Evolutionary conservation across 441 rosid species (phyloP).

Genomic region (Adansonia gregorii): DNA sequence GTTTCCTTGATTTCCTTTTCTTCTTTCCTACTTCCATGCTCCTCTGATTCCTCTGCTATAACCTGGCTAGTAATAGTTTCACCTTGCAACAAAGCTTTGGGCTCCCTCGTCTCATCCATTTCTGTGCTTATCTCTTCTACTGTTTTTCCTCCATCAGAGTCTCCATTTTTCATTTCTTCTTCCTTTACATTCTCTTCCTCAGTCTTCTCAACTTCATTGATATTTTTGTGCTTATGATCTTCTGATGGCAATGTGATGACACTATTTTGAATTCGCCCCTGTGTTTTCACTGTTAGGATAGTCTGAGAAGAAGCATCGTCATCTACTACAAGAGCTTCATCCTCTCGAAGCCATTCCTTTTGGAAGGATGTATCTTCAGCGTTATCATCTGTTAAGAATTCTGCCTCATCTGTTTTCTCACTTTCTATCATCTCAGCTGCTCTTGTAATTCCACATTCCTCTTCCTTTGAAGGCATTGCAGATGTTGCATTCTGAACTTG

Average conservation of each 20-base stretch:
- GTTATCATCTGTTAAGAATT: constrained; percentile 31
- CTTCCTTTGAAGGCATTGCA: constrained; percentile 3
- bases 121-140: not conserved
- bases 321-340: constrained; percentile 22
- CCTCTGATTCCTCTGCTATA: constrained; percentile 12
- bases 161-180: constrained; percentile 13
- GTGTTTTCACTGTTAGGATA: constrained; percentile 16
- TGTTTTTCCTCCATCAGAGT: constrained; percentile 19
- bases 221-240: not conserved
- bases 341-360: constrained; percentile 31
- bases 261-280: constrained; percentile 8
- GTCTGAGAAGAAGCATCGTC: constrained; percentile 23
- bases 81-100: constrained; percentile 26
- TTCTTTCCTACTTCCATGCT: constrained; percentile 7
- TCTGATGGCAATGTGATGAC: not conserved
- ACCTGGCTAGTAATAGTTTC: constrained; percentile 22
- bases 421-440: constrained; percentile 19
- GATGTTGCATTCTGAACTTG: not conserved
- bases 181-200: not conserved
- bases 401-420: constrained; percentile 25
- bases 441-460: not conserved
- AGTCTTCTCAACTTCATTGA: not conserved
- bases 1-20: constrained; percentile 30
- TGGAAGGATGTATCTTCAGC: constrained; percentile 32
- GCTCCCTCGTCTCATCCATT: not conserved